These are phyloP conservation scores for Aurifilum marmelostoma DNA, from an alignment of 2,329 filamentous ascomycete species.

Conservation along the genomic window DNA sequence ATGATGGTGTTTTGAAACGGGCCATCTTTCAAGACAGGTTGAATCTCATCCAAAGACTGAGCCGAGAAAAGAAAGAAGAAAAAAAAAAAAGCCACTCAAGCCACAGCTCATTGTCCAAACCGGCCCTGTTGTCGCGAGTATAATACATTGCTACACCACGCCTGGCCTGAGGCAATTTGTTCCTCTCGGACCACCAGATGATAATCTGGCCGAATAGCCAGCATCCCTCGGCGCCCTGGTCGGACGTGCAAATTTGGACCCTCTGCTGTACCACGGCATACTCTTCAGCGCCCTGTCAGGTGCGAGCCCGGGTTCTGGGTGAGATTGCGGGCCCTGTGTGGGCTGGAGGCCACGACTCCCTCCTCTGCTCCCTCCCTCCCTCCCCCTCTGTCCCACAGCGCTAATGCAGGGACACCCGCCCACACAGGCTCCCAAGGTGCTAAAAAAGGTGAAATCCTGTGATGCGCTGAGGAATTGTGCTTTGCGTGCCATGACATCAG, in stretches of 20 bases:
- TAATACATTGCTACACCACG: neutral
- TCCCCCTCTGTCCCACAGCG: neutral
- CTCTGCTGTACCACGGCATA: neutral
- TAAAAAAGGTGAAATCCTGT: conserved; percentile 5
- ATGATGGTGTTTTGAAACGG: conserved; percentile 15
- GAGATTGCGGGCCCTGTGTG: neutral
- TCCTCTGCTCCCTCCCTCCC: neutral
- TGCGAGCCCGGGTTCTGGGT: neutral
- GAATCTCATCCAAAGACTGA: neutral
- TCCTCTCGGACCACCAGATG: neutral
- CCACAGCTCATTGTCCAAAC: conserved; percentile 5
- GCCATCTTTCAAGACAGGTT: conserved; percentile 2
- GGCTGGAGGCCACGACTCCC: neutral
- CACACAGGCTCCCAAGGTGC: conserved; percentile 5
- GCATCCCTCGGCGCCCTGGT: neutral
- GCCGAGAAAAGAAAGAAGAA: no score
- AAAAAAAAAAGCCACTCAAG: neutral
- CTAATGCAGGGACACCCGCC: conserved; percentile 20
- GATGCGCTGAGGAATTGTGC: neutral
- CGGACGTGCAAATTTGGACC: conserved; percentile 3
- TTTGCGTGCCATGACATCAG: conserved; percentile 8
- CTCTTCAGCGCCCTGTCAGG: neutral
- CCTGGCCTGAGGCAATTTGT: neutral
- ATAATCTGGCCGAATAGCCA: conserved; percentile 6
- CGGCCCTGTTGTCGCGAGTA: neutral